Conservation (phyloP, 805 yeast genomes). For the Peterozyma xylosa region DNA sequence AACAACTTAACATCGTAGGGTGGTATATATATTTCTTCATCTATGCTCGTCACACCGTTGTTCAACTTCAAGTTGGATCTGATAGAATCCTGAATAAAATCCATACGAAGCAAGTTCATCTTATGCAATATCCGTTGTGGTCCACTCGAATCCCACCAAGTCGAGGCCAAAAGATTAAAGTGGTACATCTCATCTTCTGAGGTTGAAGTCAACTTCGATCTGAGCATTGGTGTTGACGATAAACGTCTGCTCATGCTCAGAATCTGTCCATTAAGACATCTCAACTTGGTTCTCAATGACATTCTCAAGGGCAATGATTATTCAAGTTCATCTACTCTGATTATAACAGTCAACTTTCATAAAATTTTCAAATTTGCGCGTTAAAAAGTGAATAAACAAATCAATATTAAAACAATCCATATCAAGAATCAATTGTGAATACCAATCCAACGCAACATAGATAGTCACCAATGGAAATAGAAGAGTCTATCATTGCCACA, state of each 20-base stretch:
- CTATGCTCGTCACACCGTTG: slow-evolving; percentile 25
- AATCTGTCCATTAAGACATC: too few species aligned
- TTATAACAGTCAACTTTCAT: too few species aligned
- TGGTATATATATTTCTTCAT: slow-evolving; percentile 60
- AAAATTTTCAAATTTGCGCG: too few species aligned
- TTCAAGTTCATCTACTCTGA: too few species aligned
- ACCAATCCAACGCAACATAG: too few species aligned
- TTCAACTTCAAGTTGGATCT: slow-evolving; percentile 35
- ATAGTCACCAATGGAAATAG: slow-evolving; percentile 9
- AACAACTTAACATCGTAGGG: slow-evolving; percentile 64
- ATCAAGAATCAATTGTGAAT: too few species aligned
- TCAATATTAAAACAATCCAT: too few species aligned
- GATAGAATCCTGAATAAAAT: slow-evolving; percentile 66
- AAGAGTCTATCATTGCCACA: slow-evolving; percentile 62
- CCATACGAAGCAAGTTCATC: slow-evolving; percentile 88
- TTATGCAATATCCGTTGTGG: slow-evolving; percentile 90
- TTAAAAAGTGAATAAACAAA: too few species aligned
- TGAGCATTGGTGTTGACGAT: too few species aligned
- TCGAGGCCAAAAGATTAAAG: slow-evolving; percentile 77
- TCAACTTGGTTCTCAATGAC: too few species aligned
- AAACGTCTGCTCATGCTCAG: too few species aligned
- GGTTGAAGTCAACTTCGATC: slow-evolving; percentile 23
- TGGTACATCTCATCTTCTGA: slow-evolving; percentile 66
- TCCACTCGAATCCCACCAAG: slow-evolving; percentile 98
- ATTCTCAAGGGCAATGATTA: too few species aligned